phyloP scores from a whole-genome alignment of 495 filamentous ascomycete species.

The Aspergillus leporis region DNA sequence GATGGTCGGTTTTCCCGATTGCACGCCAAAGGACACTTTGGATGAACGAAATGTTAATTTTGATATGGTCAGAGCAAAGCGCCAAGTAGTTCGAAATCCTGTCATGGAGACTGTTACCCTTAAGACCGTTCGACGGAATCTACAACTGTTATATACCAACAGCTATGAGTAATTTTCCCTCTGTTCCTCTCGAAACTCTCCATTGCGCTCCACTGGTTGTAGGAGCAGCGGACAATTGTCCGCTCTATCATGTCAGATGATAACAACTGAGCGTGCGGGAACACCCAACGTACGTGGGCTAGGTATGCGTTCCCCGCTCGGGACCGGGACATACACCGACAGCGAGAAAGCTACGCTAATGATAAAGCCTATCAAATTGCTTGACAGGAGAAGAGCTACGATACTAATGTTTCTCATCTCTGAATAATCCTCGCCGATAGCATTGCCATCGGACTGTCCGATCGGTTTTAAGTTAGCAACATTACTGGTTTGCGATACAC shows the following conservation, averaged over 20 bases:
- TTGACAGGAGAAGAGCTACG: no score
- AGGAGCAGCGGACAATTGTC: conserved; percentile 5
- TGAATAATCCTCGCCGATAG: no score
- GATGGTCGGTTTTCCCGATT: background rate
- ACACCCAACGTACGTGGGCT: background rate
- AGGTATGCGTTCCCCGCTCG: background rate
- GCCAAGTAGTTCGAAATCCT: background rate
- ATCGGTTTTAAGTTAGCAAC: no score
- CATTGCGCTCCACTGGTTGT: background rate
- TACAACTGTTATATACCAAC: background rate
- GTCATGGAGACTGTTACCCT: background rate
- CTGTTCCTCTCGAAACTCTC: background rate
- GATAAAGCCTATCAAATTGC: no score
- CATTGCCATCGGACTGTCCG: no score
- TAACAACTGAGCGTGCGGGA: background rate
- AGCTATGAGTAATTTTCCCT: background rate
- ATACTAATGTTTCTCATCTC: no score
- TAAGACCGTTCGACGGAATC: background rate
- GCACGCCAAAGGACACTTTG: background rate
- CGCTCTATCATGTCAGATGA: background rate
- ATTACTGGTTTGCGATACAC: no score
- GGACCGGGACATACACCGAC: no score
- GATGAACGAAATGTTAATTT: background rate
- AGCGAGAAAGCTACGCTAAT: no score
- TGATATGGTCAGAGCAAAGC: background rate